These are phyloP conservation scores for Torulaspora franciscae DNA, from an alignment of 805 yeast species.

Conservation along the genomic window DNA sequence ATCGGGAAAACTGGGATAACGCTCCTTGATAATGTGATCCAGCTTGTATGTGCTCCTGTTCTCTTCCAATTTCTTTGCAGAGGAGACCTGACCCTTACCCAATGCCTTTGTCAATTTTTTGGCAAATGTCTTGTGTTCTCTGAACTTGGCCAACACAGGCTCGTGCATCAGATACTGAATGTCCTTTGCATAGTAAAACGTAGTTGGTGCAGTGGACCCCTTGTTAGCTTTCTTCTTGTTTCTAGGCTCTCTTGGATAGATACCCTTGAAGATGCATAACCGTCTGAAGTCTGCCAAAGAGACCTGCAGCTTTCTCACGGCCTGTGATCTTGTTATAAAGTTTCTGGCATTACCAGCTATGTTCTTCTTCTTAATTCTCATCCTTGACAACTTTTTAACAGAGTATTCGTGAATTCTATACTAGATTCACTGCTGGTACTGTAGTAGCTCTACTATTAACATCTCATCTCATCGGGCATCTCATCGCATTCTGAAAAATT, in stretches of 20 bases:
- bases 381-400: conserved; percentile 20
- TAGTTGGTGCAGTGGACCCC: conserved; percentile 94
- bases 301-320: conserved; percentile 84
- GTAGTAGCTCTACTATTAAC: background rate
- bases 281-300: conserved; percentile 95
- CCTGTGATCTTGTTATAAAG: conserved; percentile 91
- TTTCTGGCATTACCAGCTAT: conserved; percentile 85
- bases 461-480: conserved; percentile 24
- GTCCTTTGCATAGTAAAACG: conserved; percentile 91
- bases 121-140: conserved; percentile 93
- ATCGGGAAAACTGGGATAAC: conserved; percentile 91
- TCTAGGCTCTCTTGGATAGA: conserved; percentile 94
- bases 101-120: conserved; percentile 84
- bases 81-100: conserved; percentile 85
- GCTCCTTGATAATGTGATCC: conserved; percentile 87
- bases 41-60: conserved; percentile 68
- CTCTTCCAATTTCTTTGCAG: conserved; percentile 80
- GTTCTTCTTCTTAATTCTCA: conserved; percentile 76
- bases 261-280: conserved; percentile 95
- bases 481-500: conserved; percentile 20
- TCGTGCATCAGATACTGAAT: conserved; percentile 93
- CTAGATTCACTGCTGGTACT: background rate
- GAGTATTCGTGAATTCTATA: background rate
- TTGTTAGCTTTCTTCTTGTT: conserved; percentile 95
- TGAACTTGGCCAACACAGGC: conserved; percentile 83